Percentiles rank a stretch among this genome's conserved stretches.
phyloP scores from a whole-genome alignment of 192 early-diverging fungal genomes.

The Backusella mclennaniae region DNA sequence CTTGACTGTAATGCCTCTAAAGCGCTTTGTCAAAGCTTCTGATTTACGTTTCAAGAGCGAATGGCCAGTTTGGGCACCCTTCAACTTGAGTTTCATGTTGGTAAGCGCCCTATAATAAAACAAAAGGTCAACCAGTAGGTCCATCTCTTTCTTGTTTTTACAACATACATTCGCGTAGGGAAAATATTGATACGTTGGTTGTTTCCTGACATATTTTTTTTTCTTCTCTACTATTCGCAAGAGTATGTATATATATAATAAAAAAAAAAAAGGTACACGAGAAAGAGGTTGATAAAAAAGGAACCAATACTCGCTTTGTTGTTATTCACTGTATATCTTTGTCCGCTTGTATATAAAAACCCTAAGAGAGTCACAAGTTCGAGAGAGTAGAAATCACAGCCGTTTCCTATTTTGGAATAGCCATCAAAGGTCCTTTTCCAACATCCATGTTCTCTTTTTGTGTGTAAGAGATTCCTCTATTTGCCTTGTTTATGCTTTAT shows the following conservation, averaged over 20 bases:
- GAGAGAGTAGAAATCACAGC: background rate
- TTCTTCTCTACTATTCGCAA: background rate
- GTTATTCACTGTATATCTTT: background rate
- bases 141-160: background rate
- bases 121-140: background rate
- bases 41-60: conserved; percentile 96
- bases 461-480: no score
- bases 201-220: conserved; percentile 56
- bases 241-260: background rate
- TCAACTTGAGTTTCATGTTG: conserved; percentile 91
- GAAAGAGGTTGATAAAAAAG: conserved; percentile 5
- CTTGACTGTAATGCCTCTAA: conserved; percentile 92
- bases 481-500: no score
- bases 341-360: background rate
- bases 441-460: background rate
- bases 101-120: conserved; percentile 79
- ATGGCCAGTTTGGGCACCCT: conserved; percentile 98
- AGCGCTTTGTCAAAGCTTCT: conserved; percentile 94
- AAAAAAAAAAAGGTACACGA: background rate
- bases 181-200: conserved; percentile 83
- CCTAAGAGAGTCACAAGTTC: background rate
- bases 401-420: background rate
- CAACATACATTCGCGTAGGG: conserved; percentile 90
- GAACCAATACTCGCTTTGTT: background rate
- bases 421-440: background rate